phyloP scores from a whole-genome alignment of 2,329 filamentous ascomycete species.

The Pseudocercospora fuligena region DNA sequence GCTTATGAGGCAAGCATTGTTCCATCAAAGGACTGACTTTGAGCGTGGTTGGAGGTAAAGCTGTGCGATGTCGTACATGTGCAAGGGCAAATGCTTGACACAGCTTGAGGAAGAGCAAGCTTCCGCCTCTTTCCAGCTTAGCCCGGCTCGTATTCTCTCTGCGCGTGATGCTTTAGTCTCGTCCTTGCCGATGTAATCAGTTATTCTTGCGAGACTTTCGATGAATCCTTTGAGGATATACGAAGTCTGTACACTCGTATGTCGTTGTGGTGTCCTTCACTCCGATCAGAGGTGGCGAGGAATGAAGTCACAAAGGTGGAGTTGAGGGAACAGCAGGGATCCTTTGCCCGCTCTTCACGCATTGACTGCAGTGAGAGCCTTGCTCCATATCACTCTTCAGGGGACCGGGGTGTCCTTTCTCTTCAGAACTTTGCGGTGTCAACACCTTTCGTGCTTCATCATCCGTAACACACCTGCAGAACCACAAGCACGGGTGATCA shows the following conservation, averaged over 20 bases:
- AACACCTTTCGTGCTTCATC: not conserved
- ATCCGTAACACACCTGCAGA: not conserved
- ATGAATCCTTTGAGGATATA: not conserved
- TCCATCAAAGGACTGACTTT: not conserved
- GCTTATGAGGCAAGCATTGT: not conserved
- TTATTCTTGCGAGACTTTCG: not conserved
- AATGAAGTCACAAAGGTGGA: conserved; percentile 6
- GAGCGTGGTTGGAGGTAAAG: not conserved
- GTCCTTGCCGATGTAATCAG: not conserved
- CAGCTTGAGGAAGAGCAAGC: conserved; percentile 1
- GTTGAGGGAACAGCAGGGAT: not conserved
- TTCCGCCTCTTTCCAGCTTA: conserved; percentile 4
- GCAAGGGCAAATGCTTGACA: conserved; percentile 8
- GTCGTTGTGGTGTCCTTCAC: not conserved
- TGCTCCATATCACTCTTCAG: not conserved
- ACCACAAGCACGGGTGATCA: not conserved
- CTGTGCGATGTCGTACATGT: conserved; percentile 3
- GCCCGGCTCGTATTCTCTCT: conserved; percentile 7
- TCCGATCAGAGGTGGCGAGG: not conserved
- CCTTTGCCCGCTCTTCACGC: not conserved
- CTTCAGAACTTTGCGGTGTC: no score
- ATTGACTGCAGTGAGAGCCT: not conserved
- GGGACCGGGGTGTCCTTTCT: not conserved
- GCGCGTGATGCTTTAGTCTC: conserved; percentile 3
- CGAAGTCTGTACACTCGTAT: not conserved